Evolutionary conservation across 2,329 filamentous ascomycete genomes (phyloP).

Genomic region (Hypoxylon sp.): DNA sequence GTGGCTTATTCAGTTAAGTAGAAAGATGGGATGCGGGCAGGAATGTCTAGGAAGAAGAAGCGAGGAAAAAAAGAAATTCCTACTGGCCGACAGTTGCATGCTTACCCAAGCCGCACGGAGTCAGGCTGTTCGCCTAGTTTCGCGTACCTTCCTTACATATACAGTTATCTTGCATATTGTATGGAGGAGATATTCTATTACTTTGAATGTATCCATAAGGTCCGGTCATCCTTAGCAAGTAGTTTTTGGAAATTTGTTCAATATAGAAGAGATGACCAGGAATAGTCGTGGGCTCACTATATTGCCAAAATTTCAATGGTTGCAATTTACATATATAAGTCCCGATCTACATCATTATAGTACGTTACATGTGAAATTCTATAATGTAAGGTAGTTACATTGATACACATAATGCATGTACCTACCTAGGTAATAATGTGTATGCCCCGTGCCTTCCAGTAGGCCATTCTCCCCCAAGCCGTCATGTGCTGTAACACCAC

Average conservation of each 20-base stretch:
- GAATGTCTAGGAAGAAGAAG: constrained; percentile 21
- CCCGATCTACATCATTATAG: too few species aligned
- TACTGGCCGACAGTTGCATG: constrained; percentile 2
- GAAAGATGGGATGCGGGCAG: constrained; percentile 16
- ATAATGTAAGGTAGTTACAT: neutral
- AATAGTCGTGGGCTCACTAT: neutral
- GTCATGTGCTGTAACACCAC: too few species aligned
- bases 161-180: constrained; percentile 10
- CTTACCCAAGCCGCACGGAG: constrained; percentile 21
- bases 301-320: neutral
- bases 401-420: neutral
- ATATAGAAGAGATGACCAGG: neutral
- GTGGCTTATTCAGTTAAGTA: constrained; percentile 5
- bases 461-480: neutral
- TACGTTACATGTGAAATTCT: too few species aligned
- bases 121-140: constrained; percentile 16
- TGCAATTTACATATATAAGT: neutral
- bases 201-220: constrained; percentile 1
- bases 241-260: neutral
- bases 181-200: constrained; percentile 8
- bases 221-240: neutral
- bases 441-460: neutral
- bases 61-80: neutral
- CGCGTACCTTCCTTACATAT: constrained; percentile 14
- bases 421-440: neutral